Base-by-base conservation (phyloP, 192 early-diverging fungal genomes). In the Podila verticillata region DNA sequence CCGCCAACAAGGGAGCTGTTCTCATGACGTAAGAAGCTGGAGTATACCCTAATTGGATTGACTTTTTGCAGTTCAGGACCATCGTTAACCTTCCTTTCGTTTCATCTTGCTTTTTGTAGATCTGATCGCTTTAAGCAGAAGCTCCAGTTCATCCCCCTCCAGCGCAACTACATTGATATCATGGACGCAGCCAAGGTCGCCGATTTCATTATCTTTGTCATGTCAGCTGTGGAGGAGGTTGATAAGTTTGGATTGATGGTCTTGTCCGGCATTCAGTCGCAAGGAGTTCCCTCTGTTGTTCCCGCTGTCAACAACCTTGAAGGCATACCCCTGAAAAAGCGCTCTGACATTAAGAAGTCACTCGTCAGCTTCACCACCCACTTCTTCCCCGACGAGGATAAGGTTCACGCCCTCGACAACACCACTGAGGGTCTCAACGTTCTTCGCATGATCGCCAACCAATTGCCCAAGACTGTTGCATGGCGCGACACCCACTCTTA, bases 401-500 rank as follows among this genome's bases (percentile, higher is more conserved):
- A 93, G 65, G 81, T 96, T 22, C 91, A 87, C 68, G 77, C 92
- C 31, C 68, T 89, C 28, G 91, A 90, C 62, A 86, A 84, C n/a
- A 7, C 73, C 1, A 64, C 81, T 73, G 97, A 93, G 35, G 71
- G 84, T 10, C 74, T 93, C 62, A 88, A 88, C 54, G 83, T 93
- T 20, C 74, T 96, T 58, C 91, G 98, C 28, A 87, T 88, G 73
- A 83, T 99, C 49, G 90, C 95, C 9, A 86, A 90, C 29, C 93
- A 95, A 61, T 80, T 88, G 56, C 95, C 96, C 32, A 92, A 93
- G 73, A 84, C 88, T 44, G 82, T 97, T 65, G 84, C 82, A 28
- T 98, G 98, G 97, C 87, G 98, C 57, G 95, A 97, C 62, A 83
- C 87, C 20, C 91, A 94, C 61, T 89, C 95, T 13, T 99, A 99